Conservation (phyloP, 2,329 filamentous ascomycete genomes). For the Beauveria sp. region DNA sequence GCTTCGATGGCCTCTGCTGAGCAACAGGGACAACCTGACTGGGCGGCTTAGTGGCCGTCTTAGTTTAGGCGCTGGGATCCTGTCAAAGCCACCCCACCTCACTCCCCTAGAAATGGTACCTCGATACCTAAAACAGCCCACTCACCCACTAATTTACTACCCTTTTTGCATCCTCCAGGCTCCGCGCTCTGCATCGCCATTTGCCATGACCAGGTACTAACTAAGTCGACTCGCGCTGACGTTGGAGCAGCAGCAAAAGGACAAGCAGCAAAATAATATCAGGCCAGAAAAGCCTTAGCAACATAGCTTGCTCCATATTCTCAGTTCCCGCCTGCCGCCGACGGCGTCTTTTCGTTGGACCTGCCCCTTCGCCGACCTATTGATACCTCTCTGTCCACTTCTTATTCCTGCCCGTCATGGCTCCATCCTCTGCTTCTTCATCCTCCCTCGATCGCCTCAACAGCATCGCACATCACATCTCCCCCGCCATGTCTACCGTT, state of each 20-base stretch:
- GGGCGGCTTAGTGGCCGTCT: background rate
- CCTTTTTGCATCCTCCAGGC: background rate
- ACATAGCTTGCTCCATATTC: background rate
- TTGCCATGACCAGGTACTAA: background rate
- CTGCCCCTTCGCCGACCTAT: background rate
- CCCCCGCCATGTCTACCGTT: conserved; percentile 39
- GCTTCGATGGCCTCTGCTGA: background rate
- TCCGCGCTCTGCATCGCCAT: background rate
- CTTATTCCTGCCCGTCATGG: conserved; percentile 11
- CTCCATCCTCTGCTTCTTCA: conserved; percentile 30
- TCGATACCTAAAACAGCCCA: background rate
- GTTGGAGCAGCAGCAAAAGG: background rate
- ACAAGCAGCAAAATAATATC: background rate
- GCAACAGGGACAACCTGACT: conserved; percentile 1
- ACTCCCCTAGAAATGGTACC: background rate
- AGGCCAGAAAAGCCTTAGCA: background rate
- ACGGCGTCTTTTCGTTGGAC: background rate
- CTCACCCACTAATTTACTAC: background rate
- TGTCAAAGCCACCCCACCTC: background rate
- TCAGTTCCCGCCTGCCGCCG: background rate
- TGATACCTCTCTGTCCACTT: background rate
- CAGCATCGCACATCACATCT: conserved; percentile 64
- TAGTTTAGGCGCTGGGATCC: background rate
- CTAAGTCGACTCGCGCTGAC: background rate
- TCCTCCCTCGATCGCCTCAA: conserved; percentile 47